Base-by-base conservation (phyloP, 129 eudicot species). In the Artemisia annua region DNA sequence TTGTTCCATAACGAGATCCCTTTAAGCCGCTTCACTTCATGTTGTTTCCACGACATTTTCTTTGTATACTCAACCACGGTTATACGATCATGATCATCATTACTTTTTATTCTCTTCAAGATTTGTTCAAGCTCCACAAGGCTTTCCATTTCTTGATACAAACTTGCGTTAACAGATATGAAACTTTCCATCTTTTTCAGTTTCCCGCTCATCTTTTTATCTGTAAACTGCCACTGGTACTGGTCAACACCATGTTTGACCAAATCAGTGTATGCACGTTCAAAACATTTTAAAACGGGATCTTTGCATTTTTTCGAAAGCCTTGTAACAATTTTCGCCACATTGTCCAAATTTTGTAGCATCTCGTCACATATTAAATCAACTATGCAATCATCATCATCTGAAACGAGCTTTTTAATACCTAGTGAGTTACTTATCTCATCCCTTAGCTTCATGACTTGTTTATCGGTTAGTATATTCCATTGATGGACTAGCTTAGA, bases 61-160 rank as follows among this genome's bases (percentile, higher is more conserved):
- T 88, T 85, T 61, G 82, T 83, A 65, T 81, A 76, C 44, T 83
- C 90, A 17, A 80, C 80, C 57, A 80, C 63, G 3, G 58, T 78
- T 67, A 78, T 76, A 58, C 78, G 58, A 74, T 86, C 90, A 2
- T 75, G 75, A 35, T 88, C 87, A 70, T 82, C 88, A 14, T 75
- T 75, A 50, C 66, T 26, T 82, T 80, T 84, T 75, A 88, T 71
- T 78, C 97, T 88, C 78, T 78, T 83, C 91, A 86, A 43, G 14
- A 85, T 78, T 69, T 86, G 97, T 65, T 91, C 97, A 63, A 91
- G 89, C 59, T 88, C 97, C 0, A 85, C 59, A 63, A 91, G 92
- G 3, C 72, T 79, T 52, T 88, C 97, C 89, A 88, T 88, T 63
- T 88, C 97, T 72, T 91, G 95, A 67, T 88, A 83, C 79, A 91